Percentiles rank a stretch among this genome's conserved stretches.
phyloP scores from a whole-genome alignment of 140 eudicot genomes.

The Eryngium alpinum region DNA sequence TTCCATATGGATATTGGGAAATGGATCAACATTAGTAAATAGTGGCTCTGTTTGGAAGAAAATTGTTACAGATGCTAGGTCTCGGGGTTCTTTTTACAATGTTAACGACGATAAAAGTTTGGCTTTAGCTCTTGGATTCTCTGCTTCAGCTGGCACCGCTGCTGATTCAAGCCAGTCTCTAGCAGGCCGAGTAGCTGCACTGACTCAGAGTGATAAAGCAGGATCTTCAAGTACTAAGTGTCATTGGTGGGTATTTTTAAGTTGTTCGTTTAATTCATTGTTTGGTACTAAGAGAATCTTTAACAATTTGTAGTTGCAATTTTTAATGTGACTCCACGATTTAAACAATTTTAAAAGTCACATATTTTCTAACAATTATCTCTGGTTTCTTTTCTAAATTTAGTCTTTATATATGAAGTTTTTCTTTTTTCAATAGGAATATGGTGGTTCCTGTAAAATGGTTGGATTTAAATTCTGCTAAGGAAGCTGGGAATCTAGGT shows the following conservation, averaged over 20 bases:
- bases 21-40: slow-evolving; percentile 25
- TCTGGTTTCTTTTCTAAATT: neutral
- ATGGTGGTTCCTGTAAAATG: slow-evolving; percentile 42
- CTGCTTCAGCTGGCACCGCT: neutral
- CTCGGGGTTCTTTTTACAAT: slow-evolving; percentile 34
- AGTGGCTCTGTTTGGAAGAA: slow-evolving; percentile 37
- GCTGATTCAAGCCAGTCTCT: neutral
- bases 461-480: slow-evolving; percentile 20
- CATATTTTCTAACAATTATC: neutral
- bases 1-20: slow-evolving; percentile 40
- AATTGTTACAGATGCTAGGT: slow-evolving; percentile 29
- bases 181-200: neutral
- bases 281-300: too few species aligned
- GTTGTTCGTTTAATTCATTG: neutral
- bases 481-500: neutral
- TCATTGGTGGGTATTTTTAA: neutral
- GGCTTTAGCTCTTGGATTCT: slow-evolving; percentile 17
- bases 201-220: neutral
- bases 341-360: neutral
- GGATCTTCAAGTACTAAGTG: neutral
- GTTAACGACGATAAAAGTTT: slow-evolving; percentile 25
- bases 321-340: neutral
- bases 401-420: too few species aligned
- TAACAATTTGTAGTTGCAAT: neutral
- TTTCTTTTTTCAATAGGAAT: slow-evolving; percentile 25